phyloP scores from a whole-genome alignment of 2,329 filamentous ascomycete genomes.

The Verticillium alfalfae region DNA sequence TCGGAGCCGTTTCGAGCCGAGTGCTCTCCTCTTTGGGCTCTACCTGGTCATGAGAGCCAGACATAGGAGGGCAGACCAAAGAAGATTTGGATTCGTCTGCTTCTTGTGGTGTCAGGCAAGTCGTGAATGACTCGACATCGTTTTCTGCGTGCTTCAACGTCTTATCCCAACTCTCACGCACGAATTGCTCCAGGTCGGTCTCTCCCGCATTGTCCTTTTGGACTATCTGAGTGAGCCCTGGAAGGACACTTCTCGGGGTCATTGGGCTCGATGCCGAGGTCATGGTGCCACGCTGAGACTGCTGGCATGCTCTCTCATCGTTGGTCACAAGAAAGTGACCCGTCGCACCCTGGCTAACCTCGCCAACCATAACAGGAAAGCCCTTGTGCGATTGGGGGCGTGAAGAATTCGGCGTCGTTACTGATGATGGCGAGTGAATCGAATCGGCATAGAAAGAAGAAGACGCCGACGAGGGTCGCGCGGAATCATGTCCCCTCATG shows the following conservation, averaged over 20 bases:
- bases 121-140: constrained; percentile 7
- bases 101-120: constrained; percentile 3
- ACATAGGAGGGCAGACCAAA: neutral
- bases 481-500: constrained; percentile 2
- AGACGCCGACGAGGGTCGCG: constrained; percentile 7
- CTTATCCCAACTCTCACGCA: constrained; percentile 6
- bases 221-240: neutral
- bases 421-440: constrained; percentile 23
- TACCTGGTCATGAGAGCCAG: constrained; percentile 2
- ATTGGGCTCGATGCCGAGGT: neutral
- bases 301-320: constrained; percentile 8
- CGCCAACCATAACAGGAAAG: constrained; percentile 12
- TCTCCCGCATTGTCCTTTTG: neutral
- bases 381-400: constrained; percentile 33
- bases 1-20: neutral
- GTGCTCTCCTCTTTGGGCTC: neutral
- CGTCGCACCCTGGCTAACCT: constrained; percentile 6
- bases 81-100: constrained; percentile 3
- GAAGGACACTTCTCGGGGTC: neutral
- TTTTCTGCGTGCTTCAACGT: constrained; percentile 7
- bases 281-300: constrained; percentile 1
- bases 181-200: constrained; percentile 7
- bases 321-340: constrained; percentile 7
- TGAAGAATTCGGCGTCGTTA: constrained; percentile 33
- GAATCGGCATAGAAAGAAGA: constrained; percentile 28